Conservation (phyloP, 768 basidiomycete genomes). For the Jaapia argillacea region DNA sequence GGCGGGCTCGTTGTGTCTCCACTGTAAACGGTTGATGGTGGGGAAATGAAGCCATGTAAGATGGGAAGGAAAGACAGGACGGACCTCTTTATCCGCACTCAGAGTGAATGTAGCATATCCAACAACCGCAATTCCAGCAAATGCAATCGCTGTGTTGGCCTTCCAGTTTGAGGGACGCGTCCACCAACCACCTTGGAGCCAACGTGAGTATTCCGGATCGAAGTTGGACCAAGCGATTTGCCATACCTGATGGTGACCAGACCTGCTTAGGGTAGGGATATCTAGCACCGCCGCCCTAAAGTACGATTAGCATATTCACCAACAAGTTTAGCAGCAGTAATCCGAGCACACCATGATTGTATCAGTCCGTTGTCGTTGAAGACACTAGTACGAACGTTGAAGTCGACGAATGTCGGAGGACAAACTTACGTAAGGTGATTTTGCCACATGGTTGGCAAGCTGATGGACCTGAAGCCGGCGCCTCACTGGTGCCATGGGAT, state of each 20-base stretch:
- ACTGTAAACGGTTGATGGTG: constrained; percentile 24
- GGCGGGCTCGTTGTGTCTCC: constrained; percentile 46
- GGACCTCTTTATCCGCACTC: constrained; percentile 75
- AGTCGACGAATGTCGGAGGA: too few relatives aligned
- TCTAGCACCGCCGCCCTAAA: constrained; percentile 71
- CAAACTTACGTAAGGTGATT: too few relatives aligned
- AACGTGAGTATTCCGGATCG: not conserved
- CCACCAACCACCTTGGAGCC: constrained; percentile 85
- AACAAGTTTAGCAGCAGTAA: not conserved
- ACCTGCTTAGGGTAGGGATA: constrained; percentile 94
- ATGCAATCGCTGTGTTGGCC: constrained; percentile 68
- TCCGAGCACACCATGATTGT: too few relatives aligned
- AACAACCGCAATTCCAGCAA: constrained; percentile 55
- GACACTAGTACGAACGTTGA: too few relatives aligned
- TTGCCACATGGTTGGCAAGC: too few relatives aligned
- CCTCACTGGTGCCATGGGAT: too few relatives aligned
- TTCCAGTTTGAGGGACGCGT: constrained; percentile 85
- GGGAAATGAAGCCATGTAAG: not conserved
- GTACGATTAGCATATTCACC: too few relatives aligned
- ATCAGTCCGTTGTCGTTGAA: too few relatives aligned
- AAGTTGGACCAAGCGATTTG: not conserved
- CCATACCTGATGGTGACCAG: constrained; percentile 83
- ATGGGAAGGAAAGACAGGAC: constrained; percentile 13
- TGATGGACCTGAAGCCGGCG: too few relatives aligned
- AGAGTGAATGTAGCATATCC: constrained; percentile 62